Conservation (phyloP, 179 eudicot genomes). For the Nepenthes alata region DNA sequence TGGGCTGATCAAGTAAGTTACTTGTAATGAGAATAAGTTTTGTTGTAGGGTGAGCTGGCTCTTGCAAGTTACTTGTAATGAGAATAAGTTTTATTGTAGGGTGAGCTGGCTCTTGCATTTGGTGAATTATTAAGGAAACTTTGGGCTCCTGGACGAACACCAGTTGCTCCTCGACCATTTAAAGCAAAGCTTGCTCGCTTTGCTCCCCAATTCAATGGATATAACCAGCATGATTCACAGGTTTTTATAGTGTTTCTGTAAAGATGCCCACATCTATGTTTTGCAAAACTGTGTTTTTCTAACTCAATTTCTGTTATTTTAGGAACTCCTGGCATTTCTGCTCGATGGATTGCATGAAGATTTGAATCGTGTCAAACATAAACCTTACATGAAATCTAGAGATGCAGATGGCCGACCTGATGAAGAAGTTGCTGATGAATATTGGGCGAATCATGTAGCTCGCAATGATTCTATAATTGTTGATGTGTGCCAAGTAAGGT, state of each 20-base stretch:
- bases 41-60: slow-evolving; percentile 82
- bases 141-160: slow-evolving; percentile 89
- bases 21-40: not conserved
- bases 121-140: slow-evolving; percentile 82
- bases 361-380: slow-evolving; percentile 89
- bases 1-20: slow-evolving; percentile 15
- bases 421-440: slow-evolving; percentile 93
- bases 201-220: slow-evolving; percentile 95
- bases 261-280: not conserved
- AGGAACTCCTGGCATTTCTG: slow-evolving; percentile 97
- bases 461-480: slow-evolving; percentile 98
- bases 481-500: slow-evolving; percentile 92
- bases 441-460: slow-evolving; percentile 90
- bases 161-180: slow-evolving; percentile 79
- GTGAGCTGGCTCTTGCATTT: slow-evolving; percentile 92
- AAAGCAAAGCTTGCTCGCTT: slow-evolving; percentile 88
- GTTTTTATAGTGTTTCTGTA: slow-evolving; percentile 18
- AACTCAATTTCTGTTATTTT: not conserved
- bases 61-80: slow-evolving; percentile 22
- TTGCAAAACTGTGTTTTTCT: not conserved
- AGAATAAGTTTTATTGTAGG: slow-evolving; percentile 25
- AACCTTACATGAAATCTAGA: slow-evolving; percentile 69
- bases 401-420: slow-evolving; percentile 95
- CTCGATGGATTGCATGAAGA: slow-evolving; percentile 98
- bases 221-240: slow-evolving; percentile 97